A percentile compares a stretch with the other conserved stretches of the same genome.
These are phyloP conservation scores for Botrytis hyacinthi DNA, from an alignment of 2,329 filamentous ascomycete genomes.

Conservation along the genomic window DNA sequence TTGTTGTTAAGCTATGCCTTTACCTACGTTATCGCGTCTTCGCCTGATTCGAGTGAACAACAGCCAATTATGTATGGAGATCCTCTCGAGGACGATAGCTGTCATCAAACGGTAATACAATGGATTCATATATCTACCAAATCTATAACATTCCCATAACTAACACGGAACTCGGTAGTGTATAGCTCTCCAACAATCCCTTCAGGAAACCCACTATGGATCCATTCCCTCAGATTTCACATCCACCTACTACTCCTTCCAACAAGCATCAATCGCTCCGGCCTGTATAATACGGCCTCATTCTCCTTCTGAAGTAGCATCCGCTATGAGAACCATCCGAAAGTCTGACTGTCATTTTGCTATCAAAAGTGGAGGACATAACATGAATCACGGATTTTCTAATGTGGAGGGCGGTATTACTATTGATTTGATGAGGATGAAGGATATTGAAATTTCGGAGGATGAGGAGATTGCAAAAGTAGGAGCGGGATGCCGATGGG, in stretches of 20 bases:
- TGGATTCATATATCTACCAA: neutral
- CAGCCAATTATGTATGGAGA: neutral
- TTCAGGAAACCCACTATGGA: neutral
- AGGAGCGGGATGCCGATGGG: neutral
- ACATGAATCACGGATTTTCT: neutral
- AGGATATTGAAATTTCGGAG: neutral
- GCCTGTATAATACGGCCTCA: neutral
- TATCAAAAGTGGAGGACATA: neutral
- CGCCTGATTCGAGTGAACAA: neutral
- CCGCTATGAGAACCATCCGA: neutral
- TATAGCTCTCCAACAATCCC: neutral
- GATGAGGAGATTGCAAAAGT: neutral
- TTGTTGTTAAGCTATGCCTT: neutral
- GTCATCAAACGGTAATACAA: neutral
- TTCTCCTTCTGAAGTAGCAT: neutral
- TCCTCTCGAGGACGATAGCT: neutral
- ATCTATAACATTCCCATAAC: neutral
- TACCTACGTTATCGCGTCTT: neutral
- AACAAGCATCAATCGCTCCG: neutral
- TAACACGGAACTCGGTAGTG: neutral
- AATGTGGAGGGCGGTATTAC: neutral
- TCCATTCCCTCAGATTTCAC: neutral
- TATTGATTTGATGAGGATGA: neutral
- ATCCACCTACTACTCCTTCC: neutral
- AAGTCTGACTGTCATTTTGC: neutral